Base-by-base conservation (phyloP, 139 green algal species). In the Asterochloris erici region DNA sequence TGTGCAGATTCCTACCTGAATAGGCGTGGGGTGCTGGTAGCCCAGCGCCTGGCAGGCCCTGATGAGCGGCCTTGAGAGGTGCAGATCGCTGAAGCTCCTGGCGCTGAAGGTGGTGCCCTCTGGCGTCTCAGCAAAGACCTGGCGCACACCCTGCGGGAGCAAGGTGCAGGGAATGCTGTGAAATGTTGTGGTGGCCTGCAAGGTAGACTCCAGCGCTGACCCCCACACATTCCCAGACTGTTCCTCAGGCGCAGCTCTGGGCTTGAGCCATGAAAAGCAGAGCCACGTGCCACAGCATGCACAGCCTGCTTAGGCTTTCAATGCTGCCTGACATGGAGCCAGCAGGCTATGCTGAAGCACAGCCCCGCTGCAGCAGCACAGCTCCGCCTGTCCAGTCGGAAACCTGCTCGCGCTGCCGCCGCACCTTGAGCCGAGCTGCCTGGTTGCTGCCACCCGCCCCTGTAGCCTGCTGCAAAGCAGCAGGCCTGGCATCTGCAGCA, bases 1-100 rank as follows among this genome's bases (percentile, higher is more conserved):
- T 28, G 70, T 9, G 24, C 14, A 24, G 70, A 15, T 29, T 19
- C 28, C 13, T 23, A 94, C 90, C 90, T 99, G 96, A 79, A 99
- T 99, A 60, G 97, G 97, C 10, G 97, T 99, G 28, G 97, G 96
- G 17, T 81, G 81, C 11, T 82, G 83, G 90, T 98, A 99, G 9
- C 97, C 95, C n/a, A 99, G 89, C 1, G 90, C 92, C 16, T 87
- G 64, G 88, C 95, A 94, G 38, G 95, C 96, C 68, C 91, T 91
- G 38, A 96, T 69, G 79, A 99, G 90, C 14, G 96, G 95, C 2
- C 94, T 83, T 0, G 94, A 98, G 0, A 99, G 86, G 84, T 97
- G 90, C 16, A 99, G 91, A 79, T 98, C 94, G 10, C 77, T 81
- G 84, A 99, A 98, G 77, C 82, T 90, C 12, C 77, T 28, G 1